Evolutionary conservation across 2,329 filamentous ascomycete genomes (phyloP).

Genomic region (Phyllosticta citribraziliensis): DNA sequence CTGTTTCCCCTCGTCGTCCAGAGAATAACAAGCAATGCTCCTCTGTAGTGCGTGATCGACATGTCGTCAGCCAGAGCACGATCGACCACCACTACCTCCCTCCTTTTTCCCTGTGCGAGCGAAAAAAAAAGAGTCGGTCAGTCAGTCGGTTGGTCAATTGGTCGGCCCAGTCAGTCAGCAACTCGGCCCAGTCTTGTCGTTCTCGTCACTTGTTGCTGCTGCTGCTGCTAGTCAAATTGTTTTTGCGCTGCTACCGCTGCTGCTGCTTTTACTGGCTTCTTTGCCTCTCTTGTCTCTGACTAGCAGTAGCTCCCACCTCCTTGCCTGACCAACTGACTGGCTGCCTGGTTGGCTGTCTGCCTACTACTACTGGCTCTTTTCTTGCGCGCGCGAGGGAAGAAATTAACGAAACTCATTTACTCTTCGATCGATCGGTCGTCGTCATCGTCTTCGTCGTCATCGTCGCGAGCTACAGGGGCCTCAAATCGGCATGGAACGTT

Average conservation of each 20-base stretch:
- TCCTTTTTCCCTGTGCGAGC: background rate
- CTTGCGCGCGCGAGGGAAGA: background rate
- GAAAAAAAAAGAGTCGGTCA: background rate
- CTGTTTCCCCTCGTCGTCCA: background rate
- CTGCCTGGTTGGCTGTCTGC: background rate
- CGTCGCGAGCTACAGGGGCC: background rate
- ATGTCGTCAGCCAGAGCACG: background rate
- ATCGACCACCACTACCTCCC: background rate
- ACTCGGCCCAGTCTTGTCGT: background rate
- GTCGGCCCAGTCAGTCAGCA: background rate
- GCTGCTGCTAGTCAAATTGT: background rate
- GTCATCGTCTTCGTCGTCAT: background rate
- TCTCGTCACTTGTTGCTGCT: background rate
- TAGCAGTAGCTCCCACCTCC: background rate
- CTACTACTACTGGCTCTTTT: background rate
- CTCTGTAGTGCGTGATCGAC: background rate
- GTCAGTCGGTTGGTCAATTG: background rate
- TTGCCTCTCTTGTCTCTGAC: background rate
- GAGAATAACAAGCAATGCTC: background rate
- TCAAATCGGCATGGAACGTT: background rate
- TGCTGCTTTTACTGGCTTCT: background rate
- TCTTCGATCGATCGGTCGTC: background rate
- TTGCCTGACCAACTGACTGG: background rate
- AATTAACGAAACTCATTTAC: background rate
- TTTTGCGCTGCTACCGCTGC: background rate